Percentiles rank a stretch among this genome's conserved stretches.
phyloP scores from a whole-genome alignment of 306 rosid genomes.

The Cicer chorassanicum region DNA sequence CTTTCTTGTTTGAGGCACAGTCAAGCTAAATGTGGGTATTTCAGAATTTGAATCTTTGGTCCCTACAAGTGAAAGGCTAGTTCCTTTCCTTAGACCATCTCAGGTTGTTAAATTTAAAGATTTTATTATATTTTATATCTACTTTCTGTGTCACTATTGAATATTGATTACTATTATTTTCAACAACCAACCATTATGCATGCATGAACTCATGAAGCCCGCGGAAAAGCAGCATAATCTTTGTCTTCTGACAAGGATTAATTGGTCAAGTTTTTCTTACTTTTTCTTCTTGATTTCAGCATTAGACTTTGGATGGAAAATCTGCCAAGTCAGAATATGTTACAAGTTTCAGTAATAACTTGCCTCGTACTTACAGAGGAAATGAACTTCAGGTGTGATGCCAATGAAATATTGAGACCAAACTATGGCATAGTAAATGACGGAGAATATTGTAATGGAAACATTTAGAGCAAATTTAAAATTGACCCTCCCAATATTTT shows the following conservation, averaged over 20 bases:
- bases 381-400: not conserved
- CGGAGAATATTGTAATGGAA: not conserved
- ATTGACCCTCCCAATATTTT: not conserved
- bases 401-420: not conserved
- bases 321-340: not conserved
- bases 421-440: not conserved
- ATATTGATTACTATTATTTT: not conserved
- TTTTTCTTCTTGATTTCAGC: slow-evolving; percentile 31
- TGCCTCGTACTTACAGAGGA: not conserved
- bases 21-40: too few relatives aligned
- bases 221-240: not conserved
- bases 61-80: too few relatives aligned
- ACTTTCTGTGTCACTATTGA: not conserved
- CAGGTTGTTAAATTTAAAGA: too few relatives aligned
- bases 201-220: not conserved
- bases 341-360: not conserved
- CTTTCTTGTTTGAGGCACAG: too few relatives aligned
- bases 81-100: too few relatives aligned
- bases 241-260: not conserved
- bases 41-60: too few relatives aligned
- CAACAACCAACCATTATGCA: not conserved
- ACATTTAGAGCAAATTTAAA: not conserved
- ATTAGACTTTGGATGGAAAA: slow-evolving; percentile 21
- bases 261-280: not conserved
- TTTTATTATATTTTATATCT: not conserved